A percentile compares a stretch with the other conserved stretches of the same genome.
These are phyloP conservation scores for Phytophthora nicotianae DNA, from an alignment of 352 stramenopile genomes.

Conservation along the genomic window DNA sequence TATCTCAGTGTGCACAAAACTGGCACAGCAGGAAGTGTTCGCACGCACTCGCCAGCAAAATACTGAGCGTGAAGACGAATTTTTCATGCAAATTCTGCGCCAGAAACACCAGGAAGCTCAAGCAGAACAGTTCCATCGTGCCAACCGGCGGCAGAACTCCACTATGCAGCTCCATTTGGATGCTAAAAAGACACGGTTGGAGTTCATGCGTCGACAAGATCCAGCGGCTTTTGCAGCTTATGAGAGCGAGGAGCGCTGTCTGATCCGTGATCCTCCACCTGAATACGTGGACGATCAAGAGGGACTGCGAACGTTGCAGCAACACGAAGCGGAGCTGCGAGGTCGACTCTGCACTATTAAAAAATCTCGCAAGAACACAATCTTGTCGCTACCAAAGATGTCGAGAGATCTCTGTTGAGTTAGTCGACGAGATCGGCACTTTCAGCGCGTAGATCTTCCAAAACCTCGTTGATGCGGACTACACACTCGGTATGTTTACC, in stretches of 20 bases:
- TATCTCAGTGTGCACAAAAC: constrained; percentile 64
- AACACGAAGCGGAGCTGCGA: constrained; percentile 64
- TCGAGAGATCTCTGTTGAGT: constrained; percentile 4
- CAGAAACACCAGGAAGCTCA: constrained; percentile 79
- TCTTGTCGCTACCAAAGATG: neutral
- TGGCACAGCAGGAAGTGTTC: constrained; percentile 62
- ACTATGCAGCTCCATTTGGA: constrained; percentile 79
- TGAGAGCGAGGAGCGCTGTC: constrained; percentile 47
- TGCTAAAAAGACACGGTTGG: constrained; percentile 70
- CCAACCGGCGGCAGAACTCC: constrained; percentile 65
- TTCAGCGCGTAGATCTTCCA: constrained; percentile 72
- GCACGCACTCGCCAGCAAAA: constrained; percentile 22
- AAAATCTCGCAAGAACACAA: constrained; percentile 21
- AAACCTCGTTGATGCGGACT: constrained; percentile 77
- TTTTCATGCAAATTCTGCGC: constrained; percentile 57
- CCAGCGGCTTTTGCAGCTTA: constrained; percentile 55
- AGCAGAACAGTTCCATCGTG: constrained; percentile 58
- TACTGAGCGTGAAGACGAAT: constrained; percentile 37
- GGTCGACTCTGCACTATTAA: constrained; percentile 60
- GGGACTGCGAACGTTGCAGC: constrained; percentile 34
- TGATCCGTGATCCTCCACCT: constrained; percentile 56
- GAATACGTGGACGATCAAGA: constrained; percentile 57
- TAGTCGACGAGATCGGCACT: constrained; percentile 51
- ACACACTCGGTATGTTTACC: constrained; percentile 68
- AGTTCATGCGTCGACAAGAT: constrained; percentile 73